Base-by-base conservation (phyloP, 1,284 basidiomycete genomes). In the Heterobasidion occidentale region DNA sequence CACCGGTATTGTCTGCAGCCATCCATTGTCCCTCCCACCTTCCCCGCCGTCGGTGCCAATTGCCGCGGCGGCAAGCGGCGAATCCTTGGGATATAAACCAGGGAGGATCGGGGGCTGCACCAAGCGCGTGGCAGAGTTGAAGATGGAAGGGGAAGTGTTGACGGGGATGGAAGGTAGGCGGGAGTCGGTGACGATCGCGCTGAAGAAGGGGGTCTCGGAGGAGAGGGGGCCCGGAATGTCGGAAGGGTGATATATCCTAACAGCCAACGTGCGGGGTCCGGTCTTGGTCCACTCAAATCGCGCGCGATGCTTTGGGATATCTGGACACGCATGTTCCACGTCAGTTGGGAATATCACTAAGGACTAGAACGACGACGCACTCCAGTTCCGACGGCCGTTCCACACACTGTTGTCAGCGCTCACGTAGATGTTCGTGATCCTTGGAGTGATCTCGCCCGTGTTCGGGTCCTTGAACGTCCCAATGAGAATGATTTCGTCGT, bases 391-490 rank as follows among this genome's bases (percentile, higher is more conserved):
- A 19, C 61, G 57, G 3, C 60, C 61, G 7, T 61, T 61, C 60
- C 54, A 58, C 33, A 57, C 38, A 15, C 53, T 56, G 49, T 52
- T 17, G 3, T 20, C 19, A 3, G 52, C 11, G 45, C 56, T 59
- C 15, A 62, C 61, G 34, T 57, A 62, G n/a, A 59, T 59, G 20
- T 46, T 57, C n/a, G 60, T 57, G 38, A 61, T 57, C 3, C 60
- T 54, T 4, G 7, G 12, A 8, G 45, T 17, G 15, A n/a, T 15
- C 1, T 50, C 17, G 36, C 48, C 52, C 36, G 52, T 42, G 36
- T 49, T 7, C 2, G 60, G 60, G 36, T 54, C 53, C 9, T 17
- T 7, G 36, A 54, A 60, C 5, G 36, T 51, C 7, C 52, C 47
- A 2, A 45, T 2, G 34, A 54, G n/a, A 19, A 59, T 56, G 7